Evolutionary conservation across 305 asterid species (phyloP), one percentile per base, ranked within the genome.

Genomic region (Salvia sclarea): DNA sequence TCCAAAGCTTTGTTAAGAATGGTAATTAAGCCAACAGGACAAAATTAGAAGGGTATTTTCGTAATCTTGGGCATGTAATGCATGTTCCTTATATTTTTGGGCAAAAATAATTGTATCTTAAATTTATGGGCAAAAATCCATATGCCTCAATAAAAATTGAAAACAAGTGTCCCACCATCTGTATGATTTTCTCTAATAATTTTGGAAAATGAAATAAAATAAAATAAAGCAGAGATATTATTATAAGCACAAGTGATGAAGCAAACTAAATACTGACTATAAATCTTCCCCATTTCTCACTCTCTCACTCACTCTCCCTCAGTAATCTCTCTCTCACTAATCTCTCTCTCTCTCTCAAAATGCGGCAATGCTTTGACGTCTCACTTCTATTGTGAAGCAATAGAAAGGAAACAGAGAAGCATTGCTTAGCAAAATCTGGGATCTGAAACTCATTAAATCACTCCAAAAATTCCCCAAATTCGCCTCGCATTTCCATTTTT

Each of bases 251-350:
- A 38, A 66, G 30, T 31, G 30, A 16, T 62, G n/a, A 53, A 54
- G 24, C 54, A 70, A 41, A 60, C 69, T 47, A 41, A 64, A 45
- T 55, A 49, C 47, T 44, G 66, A 80, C 78, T 81, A 78, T 78
- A 81, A 75, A 81, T 69, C 66, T 68, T 71, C 77, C 69, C 25
- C 61, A 13, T 59, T 61, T 70, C 77, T 55, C 66, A 25, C 66
- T 33, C 62, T 56, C 63, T 50, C 67, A 35, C 78, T 62, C 73
- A n/a, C n/a, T n/a, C n/a, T n/a, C n/a, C n/a, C 50, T 16, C 61
- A 43, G 24, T 55, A 11, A 44, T 59, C 37, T 59, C 64, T 50
- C 64, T 45, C 68, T 47, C 50, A 8, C 68, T 35, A 45, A 35
- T 21, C 69, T 14, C 53, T 21, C 54, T 58, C 25, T 41, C 55